Percentiles rank a stretch among this genome's conserved stretches.
phyloP scores from a whole-genome alignment of 2,329 filamentous ascomycete genomes.

The Achaetomium macrosporum region DNA sequence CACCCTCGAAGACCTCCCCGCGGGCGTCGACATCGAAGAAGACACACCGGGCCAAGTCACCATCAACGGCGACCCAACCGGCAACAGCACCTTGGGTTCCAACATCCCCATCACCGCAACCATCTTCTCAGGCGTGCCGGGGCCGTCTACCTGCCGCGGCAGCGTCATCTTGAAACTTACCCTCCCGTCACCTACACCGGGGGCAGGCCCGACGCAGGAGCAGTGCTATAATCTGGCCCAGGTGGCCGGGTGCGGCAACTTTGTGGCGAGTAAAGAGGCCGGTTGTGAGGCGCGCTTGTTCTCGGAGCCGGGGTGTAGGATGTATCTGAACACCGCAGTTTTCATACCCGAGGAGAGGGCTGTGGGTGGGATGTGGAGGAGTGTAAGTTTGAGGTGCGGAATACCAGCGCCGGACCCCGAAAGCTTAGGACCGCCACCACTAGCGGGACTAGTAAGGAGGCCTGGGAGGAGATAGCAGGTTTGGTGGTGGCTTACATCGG shows the following conservation, averaged over 20 bases:
- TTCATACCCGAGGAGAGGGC: constrained; percentile 32
- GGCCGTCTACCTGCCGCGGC: constrained; percentile 34
- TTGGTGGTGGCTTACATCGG: too few species aligned
- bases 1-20: constrained; percentile 12
- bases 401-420: constrained; percentile 24
- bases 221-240: constrained; percentile 33
- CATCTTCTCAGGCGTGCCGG: constrained; percentile 35
- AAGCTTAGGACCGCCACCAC: constrained; percentile 24
- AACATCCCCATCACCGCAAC: constrained; percentile 44
- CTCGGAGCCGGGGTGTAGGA: constrained; percentile 30
- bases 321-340: constrained; percentile 33
- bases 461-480: neutral
- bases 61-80: constrained; percentile 36
- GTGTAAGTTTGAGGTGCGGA: constrained; percentile 33
- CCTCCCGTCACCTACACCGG: constrained; percentile 21
- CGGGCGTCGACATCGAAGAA: constrained; percentile 20
- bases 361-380: constrained; percentile 32
- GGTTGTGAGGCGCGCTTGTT: constrained; percentile 35
- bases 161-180: constrained; percentile 25
- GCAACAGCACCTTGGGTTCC: constrained; percentile 37
- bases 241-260: constrained; percentile 32
- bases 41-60: constrained; percentile 27
- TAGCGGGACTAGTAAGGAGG: constrained; percentile 21
- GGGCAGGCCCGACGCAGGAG: constrained; percentile 23
- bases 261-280: constrained; percentile 33